A percentile compares a stretch with the other conserved stretches of the same genome.
Conservation (phyloP, 257 asterid species). For the Solanum clarkiae region DNA sequence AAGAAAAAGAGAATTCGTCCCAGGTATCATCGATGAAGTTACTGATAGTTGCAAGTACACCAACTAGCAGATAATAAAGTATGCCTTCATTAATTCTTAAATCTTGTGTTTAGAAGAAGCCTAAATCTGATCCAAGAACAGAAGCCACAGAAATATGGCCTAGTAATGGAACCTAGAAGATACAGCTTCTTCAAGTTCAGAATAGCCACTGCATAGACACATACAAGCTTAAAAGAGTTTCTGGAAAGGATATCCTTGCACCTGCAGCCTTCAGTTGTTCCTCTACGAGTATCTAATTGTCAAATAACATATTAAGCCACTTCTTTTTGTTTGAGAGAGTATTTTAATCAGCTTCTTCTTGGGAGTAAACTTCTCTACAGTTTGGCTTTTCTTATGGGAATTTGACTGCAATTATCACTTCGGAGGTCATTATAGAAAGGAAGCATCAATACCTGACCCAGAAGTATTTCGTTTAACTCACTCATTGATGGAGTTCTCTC, state of each 20-base stretch:
- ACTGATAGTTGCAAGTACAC: not conserved
- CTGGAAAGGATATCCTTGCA: not conserved
- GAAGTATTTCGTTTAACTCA: slow-evolving; percentile 88
- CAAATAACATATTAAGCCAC: not conserved
- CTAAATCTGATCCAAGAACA: not conserved
- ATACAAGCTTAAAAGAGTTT: not conserved
- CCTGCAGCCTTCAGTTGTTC: not conserved
- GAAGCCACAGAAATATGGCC: not conserved
- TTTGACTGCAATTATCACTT: not conserved
- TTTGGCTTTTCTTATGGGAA: not conserved
- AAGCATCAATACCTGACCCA: slow-evolving; percentile 75
- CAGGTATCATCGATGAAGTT: not conserved
- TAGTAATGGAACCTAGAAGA: not conserved
- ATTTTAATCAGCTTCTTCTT: not conserved
- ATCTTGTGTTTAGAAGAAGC: not conserved
- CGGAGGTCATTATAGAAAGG: not conserved
- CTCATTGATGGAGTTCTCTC: slow-evolving; percentile 99
- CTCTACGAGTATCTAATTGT: not conserved
- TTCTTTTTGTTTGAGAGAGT: not conserved
- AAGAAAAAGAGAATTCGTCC: not conserved
- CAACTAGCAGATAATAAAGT: not conserved
- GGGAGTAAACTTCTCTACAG: not conserved
- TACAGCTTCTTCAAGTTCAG: not conserved
- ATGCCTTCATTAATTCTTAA: not conserved
- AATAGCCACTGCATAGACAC: not conserved